Evolutionary conservation across 2,329 filamentous ascomycete species (phyloP).

Genomic region (Truncatella angustata): DNA sequence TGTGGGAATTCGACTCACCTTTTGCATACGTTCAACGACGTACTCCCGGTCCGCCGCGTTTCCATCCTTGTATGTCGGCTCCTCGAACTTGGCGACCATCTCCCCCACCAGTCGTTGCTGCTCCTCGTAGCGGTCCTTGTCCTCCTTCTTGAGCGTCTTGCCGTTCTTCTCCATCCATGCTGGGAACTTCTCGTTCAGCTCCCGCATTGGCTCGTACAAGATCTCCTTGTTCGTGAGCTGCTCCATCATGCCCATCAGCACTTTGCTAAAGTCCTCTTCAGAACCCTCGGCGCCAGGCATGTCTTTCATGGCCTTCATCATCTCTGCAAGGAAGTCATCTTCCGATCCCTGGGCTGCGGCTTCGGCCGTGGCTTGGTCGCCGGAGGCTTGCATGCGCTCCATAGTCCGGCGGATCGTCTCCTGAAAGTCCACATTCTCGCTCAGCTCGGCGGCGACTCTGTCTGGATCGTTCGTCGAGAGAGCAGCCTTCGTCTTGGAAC

Average conservation of each 20-base stretch:
- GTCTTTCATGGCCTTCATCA: constrained; percentile 84
- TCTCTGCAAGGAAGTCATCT: constrained; percentile 85
- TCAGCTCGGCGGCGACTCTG: constrained; percentile 31
- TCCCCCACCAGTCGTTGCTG: constrained; percentile 78
- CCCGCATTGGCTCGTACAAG: constrained; percentile 97
- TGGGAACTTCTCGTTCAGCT: constrained; percentile 89
- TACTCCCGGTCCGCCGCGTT: constrained; percentile 82
- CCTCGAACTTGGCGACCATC: constrained; percentile 88
- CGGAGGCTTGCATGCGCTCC: constrained; percentile 91
- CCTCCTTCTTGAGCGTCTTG: constrained; percentile 63
- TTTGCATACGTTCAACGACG: constrained; percentile 97
- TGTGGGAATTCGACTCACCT: too few relatives aligned
- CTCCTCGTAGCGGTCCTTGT: constrained; percentile 75
- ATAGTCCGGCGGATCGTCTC: constrained; percentile 92
- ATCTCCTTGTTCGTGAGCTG: constrained; percentile 98
- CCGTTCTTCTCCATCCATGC: constrained; percentile 81
- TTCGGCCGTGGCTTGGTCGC: constrained; percentile 79
- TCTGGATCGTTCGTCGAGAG: constrained; percentile 21
- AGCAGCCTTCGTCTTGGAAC: constrained; percentile 20
- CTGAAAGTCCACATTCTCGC: constrained; percentile 72
- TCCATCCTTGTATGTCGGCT: constrained; percentile 75
- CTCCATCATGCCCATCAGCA: constrained; percentile 98
- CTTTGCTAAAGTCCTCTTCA: constrained; percentile 89
- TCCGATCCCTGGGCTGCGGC: constrained; percentile 62
- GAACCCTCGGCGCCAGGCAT: constrained; percentile 53